A percentile compares a stretch with the other conserved stretches of the same genome.
phyloP scores from a whole-genome alignment of 768 basidiomycete species.

The Hygrocybe coccinea region DNA sequence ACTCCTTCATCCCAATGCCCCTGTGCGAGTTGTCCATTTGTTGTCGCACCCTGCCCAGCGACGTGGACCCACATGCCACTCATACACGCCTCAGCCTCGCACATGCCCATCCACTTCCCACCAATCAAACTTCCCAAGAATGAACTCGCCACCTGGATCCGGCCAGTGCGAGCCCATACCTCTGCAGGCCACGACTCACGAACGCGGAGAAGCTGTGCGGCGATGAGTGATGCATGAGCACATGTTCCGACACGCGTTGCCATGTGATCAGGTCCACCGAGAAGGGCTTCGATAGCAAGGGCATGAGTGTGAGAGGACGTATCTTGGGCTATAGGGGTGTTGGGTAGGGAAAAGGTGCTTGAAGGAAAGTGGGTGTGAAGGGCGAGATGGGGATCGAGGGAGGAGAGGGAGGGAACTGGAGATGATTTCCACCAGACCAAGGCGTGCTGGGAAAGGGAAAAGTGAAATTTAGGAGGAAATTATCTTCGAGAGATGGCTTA shows the following conservation, averaged over 20 bases:
- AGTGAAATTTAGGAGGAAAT: conserved; percentile 5
- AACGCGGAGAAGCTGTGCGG: conserved; percentile 72
- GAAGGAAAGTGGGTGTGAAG: conserved; percentile 65
- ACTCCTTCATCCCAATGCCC: conserved; percentile 77
- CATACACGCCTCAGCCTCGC: conserved; percentile 71
- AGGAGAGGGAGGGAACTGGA: conserved; percentile 64
- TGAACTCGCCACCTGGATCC: conserved; percentile 71
- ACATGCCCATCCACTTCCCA: conserved; percentile 68
- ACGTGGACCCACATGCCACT: conserved; percentile 79
- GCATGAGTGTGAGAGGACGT: conserved; percentile 79
- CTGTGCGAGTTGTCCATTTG: conserved; percentile 22
- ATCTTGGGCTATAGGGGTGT: conserved; percentile 72
- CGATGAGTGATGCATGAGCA: conserved; percentile 62
- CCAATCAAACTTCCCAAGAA: conserved; percentile 67
- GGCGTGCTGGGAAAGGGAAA: conserved; percentile 46
- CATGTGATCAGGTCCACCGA: conserved; percentile 77
- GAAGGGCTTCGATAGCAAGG: conserved; percentile 64
- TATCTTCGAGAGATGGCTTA: conserved; percentile 19
- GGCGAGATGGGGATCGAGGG: conserved; percentile 65
- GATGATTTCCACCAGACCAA: conserved; percentile 87
- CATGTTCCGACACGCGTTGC: conserved; percentile 69
- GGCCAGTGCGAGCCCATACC: conserved; percentile 73
- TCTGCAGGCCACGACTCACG: conserved; percentile 76
- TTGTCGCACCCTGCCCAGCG: conserved; percentile 16
- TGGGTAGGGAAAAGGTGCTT: conserved; percentile 64